A percentile compares a stretch with the other conserved stretches of the same genome.
Conservation (phyloP, 352 stramenopile species). For the Nothophytophthora sp. region DNA sequence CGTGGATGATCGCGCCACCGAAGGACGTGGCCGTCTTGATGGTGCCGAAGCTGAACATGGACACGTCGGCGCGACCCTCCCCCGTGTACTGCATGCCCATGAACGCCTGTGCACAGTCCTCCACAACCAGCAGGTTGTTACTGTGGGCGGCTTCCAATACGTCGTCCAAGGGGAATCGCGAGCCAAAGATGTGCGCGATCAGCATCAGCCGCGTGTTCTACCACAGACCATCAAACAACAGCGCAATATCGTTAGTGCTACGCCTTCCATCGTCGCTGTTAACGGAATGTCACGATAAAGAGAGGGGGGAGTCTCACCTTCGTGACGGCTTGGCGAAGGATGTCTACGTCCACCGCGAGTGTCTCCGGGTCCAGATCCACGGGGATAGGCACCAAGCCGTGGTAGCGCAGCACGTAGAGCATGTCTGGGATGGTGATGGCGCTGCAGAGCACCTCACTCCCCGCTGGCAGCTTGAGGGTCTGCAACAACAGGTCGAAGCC, state of each 20-base stretch:
- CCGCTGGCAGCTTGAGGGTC: slow-evolving; percentile 64
- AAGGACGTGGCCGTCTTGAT: slow-evolving; percentile 89
- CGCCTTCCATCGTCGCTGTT: too few relatives aligned
- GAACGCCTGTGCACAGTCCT: slow-evolving; percentile 85
- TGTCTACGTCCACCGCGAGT: slow-evolving; percentile 51
- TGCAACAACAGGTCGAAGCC: slow-evolving; percentile 82
- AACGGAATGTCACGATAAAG: too few relatives aligned
- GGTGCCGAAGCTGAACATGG: slow-evolving; percentile 89
- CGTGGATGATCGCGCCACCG: slow-evolving; percentile 63
- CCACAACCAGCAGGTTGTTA: slow-evolving; percentile 63
- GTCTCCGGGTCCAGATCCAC: slow-evolving; percentile 73
- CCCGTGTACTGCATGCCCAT: slow-evolving; percentile 64
- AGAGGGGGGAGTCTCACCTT: too few relatives aligned
- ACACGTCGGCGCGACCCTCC: slow-evolving; percentile 61
- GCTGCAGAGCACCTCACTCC: slow-evolving; percentile 77
- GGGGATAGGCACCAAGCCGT: slow-evolving; percentile 73
- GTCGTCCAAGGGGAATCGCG: slow-evolving; percentile 53
- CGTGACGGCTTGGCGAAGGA: slow-evolving; percentile 45
- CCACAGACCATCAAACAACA: too few relatives aligned
- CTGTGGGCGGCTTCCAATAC: slow-evolving; percentile 51
- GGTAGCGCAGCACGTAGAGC: slow-evolving; percentile 75
- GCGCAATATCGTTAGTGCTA: too few relatives aligned
- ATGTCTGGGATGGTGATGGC: slow-evolving; percentile 88
- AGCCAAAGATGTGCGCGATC: slow-evolving; percentile 84
- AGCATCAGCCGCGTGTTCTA: slow-evolving; percentile 71